Base-by-base conservation (phyloP, 2,329 filamentous ascomycete genomes). In the Ceratocystis alfenasii region DNA sequence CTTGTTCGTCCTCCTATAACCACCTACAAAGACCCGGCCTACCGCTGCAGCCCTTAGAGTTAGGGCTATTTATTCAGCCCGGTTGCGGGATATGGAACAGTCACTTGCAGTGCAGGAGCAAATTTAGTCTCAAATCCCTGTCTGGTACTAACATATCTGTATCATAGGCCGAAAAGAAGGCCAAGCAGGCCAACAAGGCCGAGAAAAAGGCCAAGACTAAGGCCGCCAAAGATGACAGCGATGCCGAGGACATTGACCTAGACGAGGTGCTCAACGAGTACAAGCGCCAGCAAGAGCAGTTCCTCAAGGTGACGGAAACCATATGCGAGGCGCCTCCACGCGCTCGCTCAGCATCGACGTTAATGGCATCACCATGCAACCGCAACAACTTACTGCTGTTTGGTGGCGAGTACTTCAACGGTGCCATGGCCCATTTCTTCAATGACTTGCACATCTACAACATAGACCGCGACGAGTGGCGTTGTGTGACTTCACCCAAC, bases 371-470 rank as follows among this genome's bases (percentile, higher is more conserved):
- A 48, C 94, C 94, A 1, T 84, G 87, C 41, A 93, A 95, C 76
- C 84, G 83, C 71, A 95, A 94, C 75, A 91, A 95, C 74, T 77
- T 99, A 66, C 86, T 97, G 70, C 78, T 97, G 4, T 99, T 95
- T 75, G 94, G 93, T 17, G 94, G 94, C 70, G 94, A 99, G 78
- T 95, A 92, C 73, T 97, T 90, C 77, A 95, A 97, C 76, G 94
- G 94, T 3, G 88, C 89, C 1, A 78, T 94, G 66, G 94, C 93
- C 2, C 83, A 82, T 62, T 87, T 87, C 74, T 87, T 81, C 75
- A 86, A 86, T 72, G 84, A 87, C 72, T 75, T 87, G 71, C 80
- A 85, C 76, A 78, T 87, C 70, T 87, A 87, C 76, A 82, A 94
- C 75, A 87, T 91, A 74, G 88, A 89, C 76, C 84, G 86, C 69